Evolutionary conservation across 2,329 filamentous ascomycete species (phyloP).

Genomic region (Neurospora crassa): DNA sequence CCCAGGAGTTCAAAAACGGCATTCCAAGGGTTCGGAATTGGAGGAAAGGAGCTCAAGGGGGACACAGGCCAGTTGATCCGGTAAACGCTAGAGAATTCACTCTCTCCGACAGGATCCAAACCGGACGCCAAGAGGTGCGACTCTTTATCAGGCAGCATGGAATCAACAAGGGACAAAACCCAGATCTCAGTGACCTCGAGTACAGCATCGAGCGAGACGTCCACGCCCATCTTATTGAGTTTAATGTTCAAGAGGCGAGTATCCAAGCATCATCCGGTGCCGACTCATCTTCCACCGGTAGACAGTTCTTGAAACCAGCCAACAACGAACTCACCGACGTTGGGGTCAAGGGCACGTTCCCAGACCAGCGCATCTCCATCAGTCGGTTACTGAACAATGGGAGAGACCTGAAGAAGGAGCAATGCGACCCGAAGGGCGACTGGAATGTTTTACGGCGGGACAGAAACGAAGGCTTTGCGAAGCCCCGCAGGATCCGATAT

Average conservation of each 20-base stretch:
- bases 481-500: constrained; percentile 7
- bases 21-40: not conserved
- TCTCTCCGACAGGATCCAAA: not conserved
- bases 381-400: not conserved
- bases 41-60: not conserved
- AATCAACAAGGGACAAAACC: too few species aligned
- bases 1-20: not conserved
- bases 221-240: constrained; percentile 9
- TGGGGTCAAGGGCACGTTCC: constrained; percentile 7
- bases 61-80: too few species aligned
- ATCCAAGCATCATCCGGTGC: not conserved
- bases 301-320: not conserved
- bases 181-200: not conserved
- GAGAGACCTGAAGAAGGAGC: not conserved
- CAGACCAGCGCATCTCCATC: constrained; percentile 8
- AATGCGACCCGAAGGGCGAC: not conserved
- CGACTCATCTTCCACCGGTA: not conserved
- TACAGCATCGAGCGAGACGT: constrained; percentile 10
- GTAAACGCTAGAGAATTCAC: not conserved
- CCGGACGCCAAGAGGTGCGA: not conserved
- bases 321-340: constrained; percentile 1
- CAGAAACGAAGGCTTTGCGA: not conserved
- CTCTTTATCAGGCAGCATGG: not conserved
- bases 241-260: not conserved
- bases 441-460: not conserved